Evolutionary conservation across 257 asterid species (phyloP).

Genomic region (Primulina eburnea): DNA sequence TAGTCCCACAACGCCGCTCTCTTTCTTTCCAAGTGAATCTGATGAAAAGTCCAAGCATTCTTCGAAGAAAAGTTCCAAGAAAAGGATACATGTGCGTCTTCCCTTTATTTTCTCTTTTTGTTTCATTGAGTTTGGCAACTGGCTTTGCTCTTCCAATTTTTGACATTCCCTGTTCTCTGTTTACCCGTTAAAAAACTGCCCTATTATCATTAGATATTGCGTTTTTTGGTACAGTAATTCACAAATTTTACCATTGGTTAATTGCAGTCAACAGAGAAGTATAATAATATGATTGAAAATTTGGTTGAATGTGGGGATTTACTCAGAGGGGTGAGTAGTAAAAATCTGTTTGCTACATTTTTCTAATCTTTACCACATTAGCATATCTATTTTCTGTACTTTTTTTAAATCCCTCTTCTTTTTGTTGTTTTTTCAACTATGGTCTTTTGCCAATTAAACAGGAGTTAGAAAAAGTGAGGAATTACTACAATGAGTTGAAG

Average conservation of each 20-base stretch:
- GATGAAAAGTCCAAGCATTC: slow-evolving; percentile 35
- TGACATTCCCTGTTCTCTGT: neutral
- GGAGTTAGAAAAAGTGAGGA: slow-evolving; percentile 31
- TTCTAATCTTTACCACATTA: neutral
- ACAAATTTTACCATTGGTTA: neutral
- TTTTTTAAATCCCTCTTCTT: neutral
- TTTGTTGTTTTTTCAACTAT: neutral
- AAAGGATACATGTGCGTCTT: slow-evolving; percentile 29
- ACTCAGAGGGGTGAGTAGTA: slow-evolving; percentile 31
- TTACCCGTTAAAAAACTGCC: neutral
- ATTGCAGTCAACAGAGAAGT: slow-evolving; percentile 34
- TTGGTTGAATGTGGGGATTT: slow-evolving; percentile 27
- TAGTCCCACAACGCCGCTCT: slow-evolving; percentile 48
- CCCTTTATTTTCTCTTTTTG: neutral
- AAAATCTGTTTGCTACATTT: neutral
- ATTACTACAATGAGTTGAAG: slow-evolving; percentile 14
- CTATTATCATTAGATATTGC: neutral
- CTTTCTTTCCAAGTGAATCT: slow-evolving; percentile 37
- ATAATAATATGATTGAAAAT: slow-evolving; percentile 20
- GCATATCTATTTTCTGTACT: neutral
- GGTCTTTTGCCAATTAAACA: slow-evolving; percentile 20
- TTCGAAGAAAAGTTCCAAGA: slow-evolving; percentile 16
- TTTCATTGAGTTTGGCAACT: neutral
- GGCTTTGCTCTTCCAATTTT: neutral
- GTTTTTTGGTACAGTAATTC: neutral